A percentile compares a stretch with the other conserved stretches of the same genome.
Conservation (phyloP, 768 basidiomycete genomes). For the Pholiota microspora region DNA sequence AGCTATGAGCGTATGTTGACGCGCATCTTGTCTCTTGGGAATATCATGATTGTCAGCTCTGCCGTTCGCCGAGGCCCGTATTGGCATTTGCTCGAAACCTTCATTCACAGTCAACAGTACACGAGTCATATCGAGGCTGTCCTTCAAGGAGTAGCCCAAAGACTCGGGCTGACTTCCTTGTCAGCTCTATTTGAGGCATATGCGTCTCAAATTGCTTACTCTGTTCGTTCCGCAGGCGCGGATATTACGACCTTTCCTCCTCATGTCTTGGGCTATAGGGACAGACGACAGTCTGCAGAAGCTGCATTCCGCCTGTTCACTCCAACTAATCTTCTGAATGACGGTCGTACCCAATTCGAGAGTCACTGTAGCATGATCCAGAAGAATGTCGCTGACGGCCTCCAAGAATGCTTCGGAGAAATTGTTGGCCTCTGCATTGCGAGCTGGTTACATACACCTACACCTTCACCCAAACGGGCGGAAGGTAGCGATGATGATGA, state of each 20-base stretch:
- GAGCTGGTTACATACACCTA: slow-evolving; percentile 35
- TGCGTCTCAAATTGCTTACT: slow-evolving; percentile 70
- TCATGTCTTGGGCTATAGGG: slow-evolving; percentile 71
- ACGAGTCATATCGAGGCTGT: slow-evolving; percentile 45
- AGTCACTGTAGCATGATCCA: slow-evolving; percentile 63
- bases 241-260: slow-evolving; percentile 68
- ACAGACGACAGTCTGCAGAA: slow-evolving; percentile 63
- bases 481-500: too few relatives aligned
- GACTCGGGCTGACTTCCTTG: slow-evolving; percentile 63
- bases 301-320: slow-evolving; percentile 67
- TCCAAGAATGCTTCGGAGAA: slow-evolving; percentile 64
- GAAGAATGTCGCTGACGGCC: slow-evolving; percentile 46
- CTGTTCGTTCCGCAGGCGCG: slow-evolving; percentile 48
- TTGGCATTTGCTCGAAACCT: slow-evolving; percentile 83
- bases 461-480: too few relatives aligned
- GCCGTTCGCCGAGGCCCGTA: slow-evolving; percentile 78
- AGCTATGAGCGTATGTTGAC: slow-evolving; percentile 80
- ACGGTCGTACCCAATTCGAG: slow-evolving; percentile 43
- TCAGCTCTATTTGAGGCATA: slow-evolving; percentile 75
- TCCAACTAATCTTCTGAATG: slow-evolving; percentile 59
- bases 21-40: slow-evolving; percentile 66
- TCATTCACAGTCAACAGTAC: slow-evolving; percentile 38
- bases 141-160: slow-evolving; percentile 57
- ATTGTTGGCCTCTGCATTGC: slow-evolving; percentile 64
- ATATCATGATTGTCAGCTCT: slow-evolving; percentile 78